These are phyloP conservation scores for Colletotrichum graminicola DNA, from an alignment of 2,329 filamentous ascomycete genomes.

Conservation along the genomic window DNA sequence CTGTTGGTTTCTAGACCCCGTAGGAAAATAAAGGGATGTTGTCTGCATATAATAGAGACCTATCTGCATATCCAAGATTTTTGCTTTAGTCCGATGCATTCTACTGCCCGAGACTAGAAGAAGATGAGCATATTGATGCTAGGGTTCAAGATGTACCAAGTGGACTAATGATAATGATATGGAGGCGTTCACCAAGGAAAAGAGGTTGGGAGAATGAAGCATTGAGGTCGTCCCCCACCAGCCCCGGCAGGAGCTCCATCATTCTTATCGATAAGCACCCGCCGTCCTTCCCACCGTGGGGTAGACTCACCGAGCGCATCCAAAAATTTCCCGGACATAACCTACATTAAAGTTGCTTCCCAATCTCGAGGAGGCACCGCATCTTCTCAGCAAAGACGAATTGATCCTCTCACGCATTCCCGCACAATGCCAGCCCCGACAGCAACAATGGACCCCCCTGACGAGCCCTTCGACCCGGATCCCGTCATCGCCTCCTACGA, in stretches of 20 bases:
- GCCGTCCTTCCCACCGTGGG: constrained; percentile 34
- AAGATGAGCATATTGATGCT: background rate
- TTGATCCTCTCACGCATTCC: background rate
- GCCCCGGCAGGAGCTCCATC: background rate
- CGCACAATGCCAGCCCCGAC: constrained; percentile 32
- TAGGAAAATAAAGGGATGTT: too few species aligned
- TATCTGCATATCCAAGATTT: too few species aligned
- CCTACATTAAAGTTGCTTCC: background rate
- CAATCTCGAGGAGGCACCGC: constrained; percentile 16
- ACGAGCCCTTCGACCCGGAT: constrained; percentile 63
- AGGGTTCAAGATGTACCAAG: background rate
- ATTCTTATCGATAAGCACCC: constrained; percentile 33
- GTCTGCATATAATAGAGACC: too few species aligned
- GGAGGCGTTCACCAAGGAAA: background rate
- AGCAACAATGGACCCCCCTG: constrained; percentile 46
- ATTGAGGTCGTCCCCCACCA: constrained; percentile 34
- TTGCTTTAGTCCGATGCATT: background rate
- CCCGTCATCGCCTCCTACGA: constrained; percentile 82
- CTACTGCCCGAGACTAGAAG: too few species aligned
- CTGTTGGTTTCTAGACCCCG: too few species aligned
- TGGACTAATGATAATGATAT: background rate
- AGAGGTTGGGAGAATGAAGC: constrained; percentile 1
- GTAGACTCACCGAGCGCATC: constrained; percentile 17
- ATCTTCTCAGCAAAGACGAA: background rate
- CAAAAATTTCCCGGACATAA: constrained; percentile 34